Conservation (phyloP, 768 basidiomycete genomes). For the Trametes cubensis region DNA sequence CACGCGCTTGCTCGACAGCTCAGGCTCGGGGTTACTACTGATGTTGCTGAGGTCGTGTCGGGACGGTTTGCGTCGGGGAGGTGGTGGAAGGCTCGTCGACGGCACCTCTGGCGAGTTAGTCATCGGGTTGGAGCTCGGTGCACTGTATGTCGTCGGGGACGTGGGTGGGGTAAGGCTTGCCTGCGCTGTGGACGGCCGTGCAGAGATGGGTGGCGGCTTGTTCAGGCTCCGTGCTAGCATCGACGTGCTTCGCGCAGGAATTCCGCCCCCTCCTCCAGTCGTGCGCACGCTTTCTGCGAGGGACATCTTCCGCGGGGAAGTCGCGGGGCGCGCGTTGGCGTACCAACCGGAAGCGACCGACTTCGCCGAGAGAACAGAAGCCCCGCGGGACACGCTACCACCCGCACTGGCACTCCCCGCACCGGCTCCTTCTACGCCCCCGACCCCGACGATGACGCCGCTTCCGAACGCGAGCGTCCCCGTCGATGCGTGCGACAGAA, state of each 20-base stretch:
- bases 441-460: constrained; percentile 1
- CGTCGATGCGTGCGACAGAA: constrained; percentile 29
- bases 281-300: constrained; percentile 8
- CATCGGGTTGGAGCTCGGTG: constrained; percentile 3
- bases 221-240: constrained; percentile 11
- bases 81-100: constrained; percentile 48
- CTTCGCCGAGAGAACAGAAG: constrained; percentile 10
- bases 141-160: constrained; percentile 24
- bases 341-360: constrained; percentile 7
- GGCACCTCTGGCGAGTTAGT: constrained; percentile 37
- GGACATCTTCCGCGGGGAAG: constrained; percentile 6
- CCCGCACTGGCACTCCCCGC: not conserved
- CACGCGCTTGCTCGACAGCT: constrained; percentile 16
- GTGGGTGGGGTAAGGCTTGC: constrained; percentile 30
- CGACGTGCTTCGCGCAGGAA: constrained; percentile 21
- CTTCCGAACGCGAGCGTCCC: constrained; percentile 26
- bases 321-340: constrained; percentile 6
- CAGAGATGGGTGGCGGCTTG: constrained; percentile 25
- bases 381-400: constrained; percentile 9
- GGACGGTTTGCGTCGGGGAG: constrained; percentile 39
- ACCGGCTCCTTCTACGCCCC: not conserved
- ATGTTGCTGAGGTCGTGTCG: constrained; percentile 34
- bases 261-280: not conserved
- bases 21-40: not conserved
- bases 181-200: constrained; percentile 43